Base-by-base conservation (phyloP, 2,329 filamentous ascomycete genomes). In the Neopestalotiopsis rosae region DNA sequence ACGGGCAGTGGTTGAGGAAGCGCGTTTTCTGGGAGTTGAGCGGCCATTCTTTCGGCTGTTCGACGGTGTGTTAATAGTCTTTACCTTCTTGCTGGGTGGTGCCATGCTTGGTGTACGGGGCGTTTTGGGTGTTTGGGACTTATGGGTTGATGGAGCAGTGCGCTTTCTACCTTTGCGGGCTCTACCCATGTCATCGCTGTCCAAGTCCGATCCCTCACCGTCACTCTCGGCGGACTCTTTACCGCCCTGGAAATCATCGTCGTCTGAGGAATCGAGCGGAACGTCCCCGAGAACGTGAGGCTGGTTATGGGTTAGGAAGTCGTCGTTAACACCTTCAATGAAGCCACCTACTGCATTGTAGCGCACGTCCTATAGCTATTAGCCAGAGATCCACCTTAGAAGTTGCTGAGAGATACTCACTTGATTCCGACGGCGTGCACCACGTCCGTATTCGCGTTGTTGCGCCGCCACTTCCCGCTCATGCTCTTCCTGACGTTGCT, bases 371-470 rank as follows among this genome's bases (percentile, higher is more conserved):
- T 69, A 70, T 67, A 61, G 62, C 28, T 67, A 66, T 74, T 69
- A 72, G 69, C 38, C n/a, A 30, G n/a, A 24, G 5, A 56, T n/a
- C 24, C 17, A 45, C 17, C 24, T 76, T 71, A 49, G 5, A 24
- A 34, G 67, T 68, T 5, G 45, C 32, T 10, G 61, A n/a, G 40
- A 32, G 28, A 10, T 52, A 40, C 76, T 80, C 80, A 88, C 86
- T 72, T 84, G 83, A 57, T 71, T 72, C 70, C 92, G 89, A 72
- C 90, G 90, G 73, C 96, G 89, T 72, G 94, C 93, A 52, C 96
- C 96, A 69, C 96, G 90, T 12, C 96, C 96, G 62, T 98, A 89
- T n/a, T 89, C 89, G 78, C 97, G 89, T 63, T 90, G 86, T 69
- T 90, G 89, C 17, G 83, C 85, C 42, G 90, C 90, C 7, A 90